Evolutionary conservation across 768 basidiomycete genomes (phyloP).

Genomic region (Postia placenta): DNA sequence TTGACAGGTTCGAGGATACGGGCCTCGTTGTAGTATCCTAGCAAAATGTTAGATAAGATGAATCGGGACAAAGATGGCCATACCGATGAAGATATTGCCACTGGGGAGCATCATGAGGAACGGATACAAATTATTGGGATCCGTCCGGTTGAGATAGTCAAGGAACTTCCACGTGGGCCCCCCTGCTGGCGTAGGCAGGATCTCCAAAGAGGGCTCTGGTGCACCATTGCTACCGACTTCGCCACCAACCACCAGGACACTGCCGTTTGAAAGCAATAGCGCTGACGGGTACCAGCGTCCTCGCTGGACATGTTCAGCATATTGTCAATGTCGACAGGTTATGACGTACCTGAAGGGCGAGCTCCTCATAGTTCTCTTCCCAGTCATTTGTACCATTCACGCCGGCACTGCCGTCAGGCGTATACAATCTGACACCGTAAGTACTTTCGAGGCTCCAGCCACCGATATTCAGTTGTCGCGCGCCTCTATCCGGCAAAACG

Average conservation of each 20-base stretch:
- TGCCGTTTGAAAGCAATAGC: conserved; percentile 66
- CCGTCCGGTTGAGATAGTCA: conserved; percentile 63
- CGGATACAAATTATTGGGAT: conserved; percentile 78
- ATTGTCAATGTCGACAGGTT: not conserved
- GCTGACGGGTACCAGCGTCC: conserved; percentile 73
- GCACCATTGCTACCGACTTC: conserved; percentile 65
- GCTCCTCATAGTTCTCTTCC: conserved; percentile 60
- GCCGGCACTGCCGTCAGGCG: conserved; percentile 60
- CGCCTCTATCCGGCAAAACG: conserved; percentile 70
- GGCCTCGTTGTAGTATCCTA: conserved; percentile 79
- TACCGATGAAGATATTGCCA: conserved; percentile 64
- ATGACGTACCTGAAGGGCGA: conserved; percentile 51
- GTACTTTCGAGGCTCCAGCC: conserved; percentile 72
- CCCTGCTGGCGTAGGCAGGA: conserved; percentile 61
- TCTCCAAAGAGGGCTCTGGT: conserved; percentile 64
- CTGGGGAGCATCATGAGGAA: conserved; percentile 70
- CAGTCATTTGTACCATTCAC: conserved; percentile 74
- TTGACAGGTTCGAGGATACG: conserved; percentile 63
- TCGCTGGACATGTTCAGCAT: conserved; percentile 29
- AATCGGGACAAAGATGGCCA: conserved; percentile 13
- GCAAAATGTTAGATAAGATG: not conserved
- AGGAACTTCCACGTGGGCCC: conserved; percentile 56
- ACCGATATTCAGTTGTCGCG: conserved; percentile 58
- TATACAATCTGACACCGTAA: conserved; percentile 67
- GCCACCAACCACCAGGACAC: conserved; percentile 69